Base-by-base conservation (phyloP, 768 basidiomycete species). In the Thelephora ganbajun region DNA sequence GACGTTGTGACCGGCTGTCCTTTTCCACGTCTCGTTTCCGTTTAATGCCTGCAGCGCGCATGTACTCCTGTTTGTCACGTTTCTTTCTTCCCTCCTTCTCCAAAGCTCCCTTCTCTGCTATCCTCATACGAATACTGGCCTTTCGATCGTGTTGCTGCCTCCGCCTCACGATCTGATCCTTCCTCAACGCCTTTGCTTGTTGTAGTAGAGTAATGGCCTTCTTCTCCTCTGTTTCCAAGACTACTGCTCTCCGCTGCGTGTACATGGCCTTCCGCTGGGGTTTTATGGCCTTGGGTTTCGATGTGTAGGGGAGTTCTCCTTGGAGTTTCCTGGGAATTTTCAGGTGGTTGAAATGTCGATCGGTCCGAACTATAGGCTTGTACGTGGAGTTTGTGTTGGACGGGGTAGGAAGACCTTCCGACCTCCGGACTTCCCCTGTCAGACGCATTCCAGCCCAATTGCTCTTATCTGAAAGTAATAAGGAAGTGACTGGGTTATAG, bases 171-270 rank as follows among this genome's bases (percentile, higher is more conserved):
- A 89, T 72, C 65, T 94, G 87, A 57, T 93, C 92, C 64, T 92
- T 97, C 50, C 89, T 69, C 56, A 99, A 63, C 5, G 92, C 88
- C 43, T 85, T 78, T 53, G 97, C 90, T 69, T 98, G 93, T 62
- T 98, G 94, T 61, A 99, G 61, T 35, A 98, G 66, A 35, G 87
- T 83, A 16, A 97, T 67, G 0, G 96, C 93, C 60, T 79, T 84
- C 71, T 84, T 90, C 70, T 98, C 96, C 60, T 94, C 91, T 1
- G 89, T 87, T 58, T 94, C 87, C 73, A 98, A 75, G 41, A 99
- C 81, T 20, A 98, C 92, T 1, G 94, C 92, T 11, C 96, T 81
- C 63, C 87, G 89, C 64, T 92, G 89, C 59, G 97, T 65, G 64
- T 98, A 96, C n/a, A 92, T 91, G 61, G 74, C 70, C 48, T 66